These are phyloP conservation scores for Gnaphalium uliginosum DNA, from an alignment of 129 eudicot species.

Conservation along the genomic window DNA sequence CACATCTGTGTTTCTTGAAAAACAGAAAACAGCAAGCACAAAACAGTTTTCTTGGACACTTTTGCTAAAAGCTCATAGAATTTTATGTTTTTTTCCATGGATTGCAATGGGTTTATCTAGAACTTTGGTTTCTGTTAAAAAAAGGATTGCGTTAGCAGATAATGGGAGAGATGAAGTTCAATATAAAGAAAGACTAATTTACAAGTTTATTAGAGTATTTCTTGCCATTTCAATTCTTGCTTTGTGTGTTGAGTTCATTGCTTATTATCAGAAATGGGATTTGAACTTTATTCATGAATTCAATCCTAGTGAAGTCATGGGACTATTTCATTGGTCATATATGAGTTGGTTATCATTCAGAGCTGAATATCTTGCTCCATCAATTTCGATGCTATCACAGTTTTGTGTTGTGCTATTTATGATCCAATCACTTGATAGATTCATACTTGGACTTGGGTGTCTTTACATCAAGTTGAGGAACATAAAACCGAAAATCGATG, in stretches of 20 bases:
- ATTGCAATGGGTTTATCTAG: conserved; percentile 44
- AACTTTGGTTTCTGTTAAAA: conserved; percentile 43
- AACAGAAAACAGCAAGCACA: conserved; percentile 66
- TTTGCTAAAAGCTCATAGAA: conserved; percentile 61
- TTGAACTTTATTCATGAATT: conserved; percentile 49
- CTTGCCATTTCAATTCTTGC: conserved; percentile 61
- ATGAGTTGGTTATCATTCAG: conserved; percentile 72
- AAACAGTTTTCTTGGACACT: conserved; percentile 74
- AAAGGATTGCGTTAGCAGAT: conserved; percentile 58
- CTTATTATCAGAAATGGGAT: conserved; percentile 77
- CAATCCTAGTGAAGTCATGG: conserved; percentile 50
- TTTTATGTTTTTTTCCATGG: conserved; percentile 60
- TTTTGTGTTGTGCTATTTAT: conserved; percentile 78
- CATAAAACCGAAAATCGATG: conserved; percentile 61
- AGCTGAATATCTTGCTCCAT: conserved; percentile 74
- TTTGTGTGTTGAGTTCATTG: conserved; percentile 56
- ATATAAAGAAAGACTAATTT: conserved; percentile 60
- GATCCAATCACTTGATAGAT: conserved; percentile 84
- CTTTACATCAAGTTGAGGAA: conserved; percentile 76
- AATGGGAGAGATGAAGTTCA: conserved; percentile 60
- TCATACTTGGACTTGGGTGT: conserved; percentile 69
- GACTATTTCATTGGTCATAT: conserved; percentile 61
- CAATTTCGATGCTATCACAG: conserved; percentile 44
- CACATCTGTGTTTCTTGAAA: conserved; percentile 48
- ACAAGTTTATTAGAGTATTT: conserved; percentile 60